Conservation (phyloP, 1,139 yeast species). For the Waltiozyma sp. region DNA sequence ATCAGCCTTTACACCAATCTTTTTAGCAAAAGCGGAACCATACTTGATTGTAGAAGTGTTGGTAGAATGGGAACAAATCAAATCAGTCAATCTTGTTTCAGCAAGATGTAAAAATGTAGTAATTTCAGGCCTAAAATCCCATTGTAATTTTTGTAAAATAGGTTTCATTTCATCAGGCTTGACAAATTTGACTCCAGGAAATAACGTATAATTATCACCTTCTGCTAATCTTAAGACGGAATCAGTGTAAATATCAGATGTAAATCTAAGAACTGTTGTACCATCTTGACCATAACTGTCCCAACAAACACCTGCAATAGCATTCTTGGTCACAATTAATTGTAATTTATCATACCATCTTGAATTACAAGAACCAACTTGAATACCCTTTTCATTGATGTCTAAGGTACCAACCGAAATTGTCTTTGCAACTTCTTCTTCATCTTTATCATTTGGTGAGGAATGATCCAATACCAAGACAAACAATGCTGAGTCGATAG, state of each 20-base stretch:
- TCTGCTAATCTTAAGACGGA: slow-evolving; percentile 63
- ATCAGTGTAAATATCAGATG: slow-evolving; percentile 68
- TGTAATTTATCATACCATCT: slow-evolving; percentile 76
- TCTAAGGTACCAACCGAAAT: slow-evolving; percentile 58
- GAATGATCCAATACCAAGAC: slow-evolving; percentile 62
- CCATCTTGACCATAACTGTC: slow-evolving; percentile 71
- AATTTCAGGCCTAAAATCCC: slow-evolving; percentile 38
- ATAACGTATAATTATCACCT: slow-evolving; percentile 40
- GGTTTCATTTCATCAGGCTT: slow-evolving; percentile 27
- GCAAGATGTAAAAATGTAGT: slow-evolving; percentile 46
- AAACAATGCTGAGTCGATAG: slow-evolving; percentile 55
- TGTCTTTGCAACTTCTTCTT: slow-evolving; percentile 24
- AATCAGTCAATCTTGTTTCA: slow-evolving; percentile 66
- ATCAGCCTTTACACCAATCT: slow-evolving; percentile 48
- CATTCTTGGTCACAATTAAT: slow-evolving; percentile 53
- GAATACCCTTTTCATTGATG: slow-evolving; percentile 45
- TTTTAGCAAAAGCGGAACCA: slow-evolving; percentile 38
- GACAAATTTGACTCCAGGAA: slow-evolving; percentile 20
- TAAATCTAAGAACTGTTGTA: slow-evolving; percentile 61
- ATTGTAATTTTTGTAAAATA: slow-evolving; percentile 28
- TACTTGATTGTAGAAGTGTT: slow-evolving; percentile 29
- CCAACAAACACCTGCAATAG: slow-evolving; percentile 72
- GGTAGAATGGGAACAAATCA: slow-evolving; percentile 61
- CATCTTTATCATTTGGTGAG: slow-evolving; percentile 35
- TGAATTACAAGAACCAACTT: slow-evolving; percentile 65